Evolutionary conservation across 768 basidiomycete genomes (phyloP).

Genomic region (Termitomyces sp.): DNA sequence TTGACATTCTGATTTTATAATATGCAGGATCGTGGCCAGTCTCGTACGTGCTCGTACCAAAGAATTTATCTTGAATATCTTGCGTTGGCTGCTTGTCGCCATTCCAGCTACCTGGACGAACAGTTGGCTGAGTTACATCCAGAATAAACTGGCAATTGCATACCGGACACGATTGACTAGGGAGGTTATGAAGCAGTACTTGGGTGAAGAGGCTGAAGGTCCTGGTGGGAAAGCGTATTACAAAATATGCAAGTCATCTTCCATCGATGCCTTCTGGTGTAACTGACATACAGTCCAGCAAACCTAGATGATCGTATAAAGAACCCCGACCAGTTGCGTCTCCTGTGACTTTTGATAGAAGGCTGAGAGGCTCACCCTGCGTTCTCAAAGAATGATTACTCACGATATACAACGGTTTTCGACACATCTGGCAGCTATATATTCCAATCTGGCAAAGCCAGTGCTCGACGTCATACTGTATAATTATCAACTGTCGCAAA

Average conservation of each 20-base stretch:
- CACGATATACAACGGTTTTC: constrained; percentile 95
- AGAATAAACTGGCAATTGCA: constrained; percentile 87
- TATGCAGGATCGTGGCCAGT: constrained; percentile 82
- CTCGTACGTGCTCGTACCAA: constrained; percentile 81
- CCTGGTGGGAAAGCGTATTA: constrained; percentile 85
- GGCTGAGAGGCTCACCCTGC: constrained; percentile 4
- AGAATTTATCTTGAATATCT: constrained; percentile 79
- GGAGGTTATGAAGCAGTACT: constrained; percentile 78
- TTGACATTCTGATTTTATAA: neutral
- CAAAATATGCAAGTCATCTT: constrained; percentile 62
- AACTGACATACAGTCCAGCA: constrained; percentile 36
- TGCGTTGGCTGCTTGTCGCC: constrained; percentile 87
- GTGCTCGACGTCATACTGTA: constrained; percentile 89
- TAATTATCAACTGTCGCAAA: constrained; percentile 91
- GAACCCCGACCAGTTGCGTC: constrained; percentile 83
- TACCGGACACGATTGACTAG: constrained; percentile 84
- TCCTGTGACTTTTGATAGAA: neutral
- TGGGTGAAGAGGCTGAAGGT: constrained; percentile 64
- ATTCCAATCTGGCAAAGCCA: constrained; percentile 92
- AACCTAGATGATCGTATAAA: constrained; percentile 95
- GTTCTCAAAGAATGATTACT: constrained; percentile 72
- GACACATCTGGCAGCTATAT: constrained; percentile 85
- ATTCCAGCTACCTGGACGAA: constrained; percentile 93
- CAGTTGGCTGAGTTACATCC: constrained; percentile 88
- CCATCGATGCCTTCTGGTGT: neutral